Percentiles rank a stretch among this genome's conserved stretches.
Evolutionary conservation across 1,284 basidiomycete species (phyloP).

Genomic region (Rhodotorula sp.): DNA sequence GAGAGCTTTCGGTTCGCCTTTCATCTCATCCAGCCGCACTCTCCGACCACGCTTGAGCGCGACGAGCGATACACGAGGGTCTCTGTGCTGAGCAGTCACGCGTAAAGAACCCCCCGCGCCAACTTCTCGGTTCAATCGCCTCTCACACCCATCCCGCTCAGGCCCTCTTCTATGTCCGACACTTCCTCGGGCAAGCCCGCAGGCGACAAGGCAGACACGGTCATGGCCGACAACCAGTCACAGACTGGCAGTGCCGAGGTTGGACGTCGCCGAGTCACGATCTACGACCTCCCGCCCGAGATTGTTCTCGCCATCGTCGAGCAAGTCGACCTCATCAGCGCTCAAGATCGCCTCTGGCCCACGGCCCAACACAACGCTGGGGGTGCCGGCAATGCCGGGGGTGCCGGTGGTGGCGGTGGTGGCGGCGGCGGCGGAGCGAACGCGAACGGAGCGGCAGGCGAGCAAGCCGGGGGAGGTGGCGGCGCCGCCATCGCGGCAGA

Average conservation of each 20-base stretch:
- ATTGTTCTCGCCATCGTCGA: slow-evolving; percentile 32
- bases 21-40: no score
- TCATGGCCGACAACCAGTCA: neutral
- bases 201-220: neutral
- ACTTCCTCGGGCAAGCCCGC: no score
- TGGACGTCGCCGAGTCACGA: neutral
- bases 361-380: neutral
- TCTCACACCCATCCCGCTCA: no score
- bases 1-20: no score
- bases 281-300: slow-evolving; percentile 31
- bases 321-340: slow-evolving; percentile 6
- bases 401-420: neutral
- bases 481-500: neutral
- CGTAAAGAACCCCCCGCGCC: no score
- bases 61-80: no score
- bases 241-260: neutral
- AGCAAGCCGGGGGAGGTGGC: neutral
- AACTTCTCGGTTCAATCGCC: no score
- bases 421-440: neutral
- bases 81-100: no score
- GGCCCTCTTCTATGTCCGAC: no score
- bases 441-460: neutral
- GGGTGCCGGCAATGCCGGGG: neutral
- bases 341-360: neutral
- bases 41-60: no score